Conservation (phyloP, 2,329 filamentous ascomycete genomes). For the Cadophora malorum region DNA sequence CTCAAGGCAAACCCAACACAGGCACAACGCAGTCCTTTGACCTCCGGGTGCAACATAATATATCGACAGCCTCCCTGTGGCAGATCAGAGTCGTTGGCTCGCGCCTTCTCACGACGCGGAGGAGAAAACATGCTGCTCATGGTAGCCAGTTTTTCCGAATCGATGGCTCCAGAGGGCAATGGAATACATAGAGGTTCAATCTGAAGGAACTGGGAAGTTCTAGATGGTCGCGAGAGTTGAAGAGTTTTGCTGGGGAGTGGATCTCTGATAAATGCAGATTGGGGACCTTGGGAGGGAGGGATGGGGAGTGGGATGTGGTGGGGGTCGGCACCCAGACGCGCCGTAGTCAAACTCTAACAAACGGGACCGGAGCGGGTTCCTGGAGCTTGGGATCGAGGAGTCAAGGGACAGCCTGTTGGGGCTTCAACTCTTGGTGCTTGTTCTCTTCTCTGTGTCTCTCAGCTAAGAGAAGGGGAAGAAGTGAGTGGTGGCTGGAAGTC, state of each 20-base stretch:
- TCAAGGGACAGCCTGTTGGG: slow-evolving; percentile 6
- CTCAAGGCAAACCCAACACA: slow-evolving; percentile 64
- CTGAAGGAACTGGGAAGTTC: slow-evolving; percentile 27
- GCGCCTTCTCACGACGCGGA: slow-evolving; percentile 42
- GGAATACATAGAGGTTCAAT: slow-evolving; percentile 36
- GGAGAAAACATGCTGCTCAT: slow-evolving; percentile 41
- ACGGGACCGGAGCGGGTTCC: slow-evolving; percentile 12
- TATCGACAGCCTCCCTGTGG: slow-evolving; percentile 65
- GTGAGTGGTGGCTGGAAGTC: slow-evolving; percentile 11
- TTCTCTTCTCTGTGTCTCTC: not conserved
- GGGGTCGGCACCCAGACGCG: slow-evolving; percentile 17
- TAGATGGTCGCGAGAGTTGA: slow-evolving; percentile 13
- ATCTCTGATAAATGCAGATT: slow-evolving; percentile 30
- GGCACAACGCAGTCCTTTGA: slow-evolving; percentile 64
- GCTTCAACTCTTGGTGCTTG: not conserved
- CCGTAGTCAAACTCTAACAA: slow-evolving; percentile 18
- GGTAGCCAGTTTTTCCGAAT: slow-evolving; percentile 32
- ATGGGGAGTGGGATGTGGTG: slow-evolving; percentile 23
- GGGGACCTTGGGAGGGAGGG: slow-evolving; percentile 13
- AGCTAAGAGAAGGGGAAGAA: not conserved
- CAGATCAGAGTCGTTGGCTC: slow-evolving; percentile 52
- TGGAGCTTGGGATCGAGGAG: slow-evolving; percentile 1
- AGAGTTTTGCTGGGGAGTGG: slow-evolving; percentile 24
- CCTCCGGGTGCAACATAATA: slow-evolving; percentile 61
- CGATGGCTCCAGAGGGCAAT: slow-evolving; percentile 38